Evolutionary conservation across 2,329 filamentous ascomycete species (phyloP), one percentile per base, ranked within the genome.

Genomic region (Colletotrichum cuscutae): DNA sequence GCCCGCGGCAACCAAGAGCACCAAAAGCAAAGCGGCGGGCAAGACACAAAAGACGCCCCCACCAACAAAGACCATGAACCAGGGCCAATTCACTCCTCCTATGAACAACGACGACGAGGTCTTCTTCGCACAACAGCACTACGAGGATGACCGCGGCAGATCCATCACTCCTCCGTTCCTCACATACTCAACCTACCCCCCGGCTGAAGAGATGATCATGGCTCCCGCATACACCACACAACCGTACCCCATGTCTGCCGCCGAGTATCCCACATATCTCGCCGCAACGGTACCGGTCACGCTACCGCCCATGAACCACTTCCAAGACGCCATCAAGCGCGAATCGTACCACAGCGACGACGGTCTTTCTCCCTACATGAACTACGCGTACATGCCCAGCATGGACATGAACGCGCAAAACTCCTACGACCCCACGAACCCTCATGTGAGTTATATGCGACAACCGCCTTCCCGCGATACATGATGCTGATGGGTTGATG

Each of bases 81-180:
- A 87, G 75, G 85, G 85, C 75, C 90, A 91, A 77, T 92, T 88
- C 77, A 91, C 89, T 60, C 89, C 90, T 68, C 90, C 90, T 62
- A 88, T 91, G 86, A 84, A 87, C 76, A 81, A 81, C 67, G 86
- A 89, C 60, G 92, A 95, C 78, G 91, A 94, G 76, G 85, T 90
- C 74, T 87, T 94, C 83, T 94, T 94, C 82, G 83, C 86, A 37
- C 86, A 80, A 35, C 58, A 77, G 12, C 30, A 54, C 22, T 75
- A 74, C 68, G 91, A 92, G 79, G 91, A 91, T 79, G 90, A 90
- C 65, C 89, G 93, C 70, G 91, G 93, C 77, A 86, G 92, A 69
- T 94, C 92, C 49, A 89, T 91, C 80, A 93, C 92, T 69, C 93
- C 93, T 65, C 92, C 92, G 68, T 90, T 92, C 63, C 92, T 93